Base-by-base conservation (phyloP, 2,329 filamentous ascomycete genomes). In the Alternaria viburni region DNA sequence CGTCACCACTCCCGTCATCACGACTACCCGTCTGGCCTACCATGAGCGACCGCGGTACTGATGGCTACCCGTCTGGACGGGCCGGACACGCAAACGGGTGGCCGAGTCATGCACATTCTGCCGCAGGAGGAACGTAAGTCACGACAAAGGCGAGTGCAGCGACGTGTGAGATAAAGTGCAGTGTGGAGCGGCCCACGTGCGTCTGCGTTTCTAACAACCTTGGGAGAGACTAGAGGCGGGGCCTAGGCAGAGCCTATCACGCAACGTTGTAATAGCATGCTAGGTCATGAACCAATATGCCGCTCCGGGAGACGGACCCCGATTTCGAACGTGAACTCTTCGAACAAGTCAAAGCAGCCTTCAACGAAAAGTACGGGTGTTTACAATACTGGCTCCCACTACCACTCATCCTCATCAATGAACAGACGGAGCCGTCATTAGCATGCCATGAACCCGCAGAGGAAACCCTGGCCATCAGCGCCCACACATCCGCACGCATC, bases 371-470 rank as follows among this genome's bases (percentile, higher is more conserved):
- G 28, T 65, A 56, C 17, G 62, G 54, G 15, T 6, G 26, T 51
- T 43, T 28, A 13, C 19, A 65, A 54, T 67, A 67, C 54, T 21
- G 2, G n/a, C 59, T 67, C 36, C 62, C 65, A 23, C 50, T 65
- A 41, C 65, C 65, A 17, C 62, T 60, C 30, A 50, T 65, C 54
- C 57, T 67, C 44, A 49, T 60, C 26, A 44, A 67, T 59, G 28
- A 46, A 56, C 13, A 62, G n/a, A 51, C 61, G 9, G 49, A 65
- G 44, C 46, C 32, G 21, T 17, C 41, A 46, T 41, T 67, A 7
- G 44, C 46, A 15, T 67, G 62, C 55, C 47, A 60, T 57, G 62
- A 67, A 56, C 59, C 65, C 50, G 52, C 54, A n/a, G 56, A 63
- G 49, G 62, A 65, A 19, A 65, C 62, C 13, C 54, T 43, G 8